These are phyloP conservation scores for Solanum appendiculatum DNA, from an alignment of 257 asterid genomes.

Conservation along the genomic window DNA sequence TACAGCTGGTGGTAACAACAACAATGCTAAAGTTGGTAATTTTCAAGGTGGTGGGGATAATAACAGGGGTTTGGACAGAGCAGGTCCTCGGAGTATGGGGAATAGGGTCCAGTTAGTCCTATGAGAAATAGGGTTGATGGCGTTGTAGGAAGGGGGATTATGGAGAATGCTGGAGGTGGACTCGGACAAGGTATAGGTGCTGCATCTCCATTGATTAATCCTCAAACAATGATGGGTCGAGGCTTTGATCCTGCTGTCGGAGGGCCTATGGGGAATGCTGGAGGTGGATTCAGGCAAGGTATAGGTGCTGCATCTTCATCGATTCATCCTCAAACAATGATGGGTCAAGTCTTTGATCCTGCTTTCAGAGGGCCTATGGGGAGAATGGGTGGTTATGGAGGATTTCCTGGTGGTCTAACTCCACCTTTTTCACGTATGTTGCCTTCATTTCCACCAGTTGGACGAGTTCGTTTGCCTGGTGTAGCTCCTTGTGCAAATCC, in stretches of 20 bases:
- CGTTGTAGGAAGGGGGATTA: constrained; percentile 50
- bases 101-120: constrained; percentile 24
- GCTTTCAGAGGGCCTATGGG: constrained; percentile 85
- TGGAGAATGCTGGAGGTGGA: constrained; percentile 52
- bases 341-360: constrained; percentile 85
- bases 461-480: constrained; percentile 67
- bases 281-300: constrained; percentile 56
- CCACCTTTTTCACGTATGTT: constrained; percentile 63
- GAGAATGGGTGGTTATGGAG: constrained; percentile 73
- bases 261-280: no score
- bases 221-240: no score
- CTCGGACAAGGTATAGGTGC: constrained; percentile 67
- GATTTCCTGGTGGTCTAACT: constrained; percentile 57
- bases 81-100: constrained; percentile 25
- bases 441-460: constrained; percentile 63
- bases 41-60: constrained; percentile 19
- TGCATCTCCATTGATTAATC: constrained; percentile 36
- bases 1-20: constrained; percentile 21
- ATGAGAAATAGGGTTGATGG: constrained; percentile 46
- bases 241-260: no score
- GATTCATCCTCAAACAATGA: constrained; percentile 80
- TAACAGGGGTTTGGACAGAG: constrained; percentile 32
- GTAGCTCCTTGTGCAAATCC: constrained; percentile 97
- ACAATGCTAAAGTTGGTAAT: constrained; percentile 25
- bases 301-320: constrained; percentile 59